Percentiles rank a stretch among this genome's conserved stretches.
Evolutionary conservation across 257 asterid genomes (phyloP).

Genomic region (Nicotiana undulata): DNA sequence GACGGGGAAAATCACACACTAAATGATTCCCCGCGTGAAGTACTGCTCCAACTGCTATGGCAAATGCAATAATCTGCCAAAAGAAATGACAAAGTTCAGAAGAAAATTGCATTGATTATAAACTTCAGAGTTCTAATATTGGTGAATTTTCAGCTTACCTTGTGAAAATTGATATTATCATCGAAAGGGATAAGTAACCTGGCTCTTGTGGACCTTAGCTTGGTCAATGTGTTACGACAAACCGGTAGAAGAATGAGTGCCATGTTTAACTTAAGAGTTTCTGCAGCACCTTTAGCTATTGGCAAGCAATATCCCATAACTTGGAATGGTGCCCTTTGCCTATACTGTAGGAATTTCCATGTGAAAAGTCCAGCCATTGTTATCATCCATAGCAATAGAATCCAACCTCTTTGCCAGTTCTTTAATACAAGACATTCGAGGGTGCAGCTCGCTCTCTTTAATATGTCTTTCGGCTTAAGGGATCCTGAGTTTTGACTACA

Average conservation of each 20-base stretch:
- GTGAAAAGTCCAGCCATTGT: slow-evolving; percentile 59
- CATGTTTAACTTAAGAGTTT: slow-evolving; percentile 87
- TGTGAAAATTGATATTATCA: slow-evolving; percentile 80
- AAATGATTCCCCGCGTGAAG: slow-evolving; percentile 69
- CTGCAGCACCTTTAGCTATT: slow-evolving; percentile 93
- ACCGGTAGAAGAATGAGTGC: slow-evolving; percentile 80
- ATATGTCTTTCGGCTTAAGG: slow-evolving; percentile 17
- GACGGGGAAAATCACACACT: slow-evolving; percentile 68
- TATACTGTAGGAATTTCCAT: slow-evolving; percentile 72
- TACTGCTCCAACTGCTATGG: slow-evolving; percentile 50
- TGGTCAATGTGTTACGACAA: slow-evolving; percentile 66
- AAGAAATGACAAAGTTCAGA: not conserved
- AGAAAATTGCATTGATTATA: too few species aligned
- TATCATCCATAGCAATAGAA: slow-evolving; percentile 50
- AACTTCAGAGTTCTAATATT: too few species aligned
- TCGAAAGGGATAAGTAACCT: slow-evolving; percentile 61
- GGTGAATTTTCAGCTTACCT: slow-evolving; percentile 18
- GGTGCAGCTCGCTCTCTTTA: slow-evolving; percentile 15
- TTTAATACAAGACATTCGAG: slow-evolving; percentile 36
- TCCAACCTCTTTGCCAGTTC: slow-evolving; percentile 80
- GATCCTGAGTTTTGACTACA: slow-evolving; percentile 54
- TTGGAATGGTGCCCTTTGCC: slow-evolving; percentile 51
- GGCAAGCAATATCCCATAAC: slow-evolving; percentile 73
- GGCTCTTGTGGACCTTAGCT: slow-evolving; percentile 65
- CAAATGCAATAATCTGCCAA: slow-evolving; percentile 51